phyloP scores from a whole-genome alignment of 2,329 filamentous ascomycete genomes.

The Verticillium zaregamsianum region DNA sequence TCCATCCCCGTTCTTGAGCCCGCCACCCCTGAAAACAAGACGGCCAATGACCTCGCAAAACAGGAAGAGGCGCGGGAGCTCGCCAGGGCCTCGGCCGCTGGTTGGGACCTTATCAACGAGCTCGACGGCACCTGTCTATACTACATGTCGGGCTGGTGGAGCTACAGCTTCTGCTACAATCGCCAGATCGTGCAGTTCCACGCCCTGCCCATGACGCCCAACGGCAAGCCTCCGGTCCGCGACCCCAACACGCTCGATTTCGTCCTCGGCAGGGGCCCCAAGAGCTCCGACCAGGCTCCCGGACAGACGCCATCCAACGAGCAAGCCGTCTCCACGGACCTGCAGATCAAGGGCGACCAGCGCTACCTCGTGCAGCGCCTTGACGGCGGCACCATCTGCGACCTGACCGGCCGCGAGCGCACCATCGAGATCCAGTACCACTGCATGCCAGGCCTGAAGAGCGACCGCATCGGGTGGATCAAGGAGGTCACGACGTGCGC shows the following conservation, averaged over 20 bases:
- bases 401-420: constrained; percentile 75
- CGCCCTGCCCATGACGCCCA: constrained; percentile 63
- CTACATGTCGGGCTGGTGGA: constrained; percentile 86
- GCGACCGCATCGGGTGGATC: constrained; percentile 82
- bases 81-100: constrained; percentile 68
- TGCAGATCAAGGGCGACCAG: constrained; percentile 79
- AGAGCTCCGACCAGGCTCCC: constrained; percentile 10
- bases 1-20: constrained; percentile 69
- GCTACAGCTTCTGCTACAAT: constrained; percentile 91
- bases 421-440: constrained; percentile 80
- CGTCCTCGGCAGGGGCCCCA: constrained; percentile 61
- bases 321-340: constrained; percentile 47
- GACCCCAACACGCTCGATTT: constrained; percentile 75
- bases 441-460: constrained; percentile 70
- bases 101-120: constrained; percentile 73
- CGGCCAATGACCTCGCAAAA: constrained; percentile 61
- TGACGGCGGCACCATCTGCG: constrained; percentile 75
- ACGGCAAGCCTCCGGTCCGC: constrained; percentile 69
- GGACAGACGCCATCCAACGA: constrained; percentile 8
- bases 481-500: constrained; percentile 89
- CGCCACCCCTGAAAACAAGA: constrained; percentile 54
- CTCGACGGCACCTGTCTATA: constrained; percentile 81
- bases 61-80: constrained; percentile 79
- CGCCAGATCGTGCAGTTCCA: constrained; percentile 87
- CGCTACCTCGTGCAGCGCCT: constrained; percentile 83